A percentile compares a stretch with the other conserved stretches of the same genome.
Conservation (phyloP, 192 early-diverging fungal genomes). For the Rhizophagus sp. region DNA sequence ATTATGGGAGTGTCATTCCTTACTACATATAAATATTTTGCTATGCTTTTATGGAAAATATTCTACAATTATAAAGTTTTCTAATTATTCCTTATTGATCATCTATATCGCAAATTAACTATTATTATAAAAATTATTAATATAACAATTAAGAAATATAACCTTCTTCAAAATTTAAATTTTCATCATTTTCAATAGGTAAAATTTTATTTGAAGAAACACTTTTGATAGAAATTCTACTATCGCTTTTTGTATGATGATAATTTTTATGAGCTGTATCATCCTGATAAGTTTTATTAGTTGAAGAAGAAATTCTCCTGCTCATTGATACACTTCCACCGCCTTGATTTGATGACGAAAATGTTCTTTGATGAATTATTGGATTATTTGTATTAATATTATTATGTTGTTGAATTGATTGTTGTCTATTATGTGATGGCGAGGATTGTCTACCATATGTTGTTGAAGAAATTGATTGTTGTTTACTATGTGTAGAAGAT, state of each 20-base stretch:
- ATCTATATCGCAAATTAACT: too few relatives aligned
- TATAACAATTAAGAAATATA: not conserved
- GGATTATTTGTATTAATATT: not conserved
- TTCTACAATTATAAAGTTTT: not conserved
- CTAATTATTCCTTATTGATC: too few relatives aligned
- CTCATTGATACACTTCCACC: not conserved
- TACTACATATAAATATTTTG: not conserved
- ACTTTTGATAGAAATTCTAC: not conserved
- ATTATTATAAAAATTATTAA: not conserved
- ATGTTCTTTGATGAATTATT: not conserved
- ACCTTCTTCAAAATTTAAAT: not conserved
- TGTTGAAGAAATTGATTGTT: not conserved
- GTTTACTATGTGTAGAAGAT: not conserved
- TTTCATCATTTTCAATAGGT: not conserved
- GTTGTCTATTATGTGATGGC: not conserved
- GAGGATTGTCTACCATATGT: too few relatives aligned
- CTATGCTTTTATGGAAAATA: not conserved
- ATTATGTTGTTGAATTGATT: not conserved
- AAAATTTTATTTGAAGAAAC: not conserved
- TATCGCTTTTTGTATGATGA: not conserved
- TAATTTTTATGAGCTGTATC: not conserved
- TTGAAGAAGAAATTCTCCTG: not conserved
- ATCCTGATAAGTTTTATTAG: not conserved
- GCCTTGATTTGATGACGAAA: not conserved
- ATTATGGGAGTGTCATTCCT: not conserved